Conservation (phyloP, 352 stramenopile genomes). For the Elongisporangium prolatum region DNA sequence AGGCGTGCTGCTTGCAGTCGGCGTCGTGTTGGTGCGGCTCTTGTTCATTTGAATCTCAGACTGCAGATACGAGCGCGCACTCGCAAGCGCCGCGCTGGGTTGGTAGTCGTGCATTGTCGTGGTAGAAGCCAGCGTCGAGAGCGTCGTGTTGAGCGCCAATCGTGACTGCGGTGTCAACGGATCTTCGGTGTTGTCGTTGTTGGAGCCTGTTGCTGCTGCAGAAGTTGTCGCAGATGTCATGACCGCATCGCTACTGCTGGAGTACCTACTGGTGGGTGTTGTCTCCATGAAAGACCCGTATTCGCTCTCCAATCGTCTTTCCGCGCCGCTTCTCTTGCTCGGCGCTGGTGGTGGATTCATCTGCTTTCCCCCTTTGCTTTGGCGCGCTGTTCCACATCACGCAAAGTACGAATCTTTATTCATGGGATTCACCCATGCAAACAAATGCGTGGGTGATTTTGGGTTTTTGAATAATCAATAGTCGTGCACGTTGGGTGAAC, state of each 20-base stretch:
- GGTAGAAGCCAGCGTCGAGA: conserved; percentile 15
- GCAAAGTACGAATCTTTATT: neutral
- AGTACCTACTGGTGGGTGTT: conserved; percentile 15
- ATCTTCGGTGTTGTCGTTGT: conserved; percentile 21
- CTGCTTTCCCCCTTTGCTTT: neutral
- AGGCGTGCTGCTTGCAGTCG: conserved; percentile 8
- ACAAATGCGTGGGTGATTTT: too few species aligned
- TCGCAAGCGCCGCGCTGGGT: neutral
- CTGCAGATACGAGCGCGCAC: neutral
- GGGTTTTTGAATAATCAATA: neutral
- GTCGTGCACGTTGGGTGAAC: neutral
- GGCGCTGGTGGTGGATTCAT: neutral
- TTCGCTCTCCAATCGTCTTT: neutral
- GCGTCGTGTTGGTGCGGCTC: conserved; percentile 9
- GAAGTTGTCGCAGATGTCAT: conserved; percentile 12
- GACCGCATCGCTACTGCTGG: neutral
- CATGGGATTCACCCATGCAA: neutral
- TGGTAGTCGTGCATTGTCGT: conserved; percentile 22
- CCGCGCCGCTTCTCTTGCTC: neutral
- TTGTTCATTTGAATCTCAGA: conserved; percentile 10
- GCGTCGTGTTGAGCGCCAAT: conserved; percentile 40
- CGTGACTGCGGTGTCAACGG: conserved; percentile 45
- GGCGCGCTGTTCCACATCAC: neutral
- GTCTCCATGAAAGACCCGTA: conserved; percentile 14
- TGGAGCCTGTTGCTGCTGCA: conserved; percentile 17